Evolutionary conservation across 345 rosid species (phyloP).

Genomic region (Eutrema japonicum): DNA sequence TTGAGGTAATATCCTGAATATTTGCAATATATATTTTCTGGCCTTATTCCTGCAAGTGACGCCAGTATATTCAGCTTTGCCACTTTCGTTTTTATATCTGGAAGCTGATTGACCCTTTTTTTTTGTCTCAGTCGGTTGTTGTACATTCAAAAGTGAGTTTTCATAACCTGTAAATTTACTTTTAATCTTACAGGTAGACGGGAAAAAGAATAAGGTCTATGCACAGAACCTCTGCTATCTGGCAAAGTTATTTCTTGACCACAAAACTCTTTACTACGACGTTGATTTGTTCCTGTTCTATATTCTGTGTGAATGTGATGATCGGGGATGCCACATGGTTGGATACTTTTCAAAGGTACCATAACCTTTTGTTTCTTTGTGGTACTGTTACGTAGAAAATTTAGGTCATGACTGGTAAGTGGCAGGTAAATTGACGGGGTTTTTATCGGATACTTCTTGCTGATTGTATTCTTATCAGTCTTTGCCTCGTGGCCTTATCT

Average conservation of each 20-base stretch:
- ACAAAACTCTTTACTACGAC: constrained; percentile 98
- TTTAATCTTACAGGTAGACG: constrained; percentile 55
- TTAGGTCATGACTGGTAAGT: not conserved
- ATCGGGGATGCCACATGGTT: constrained; percentile 99
- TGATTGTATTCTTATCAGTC: not conserved
- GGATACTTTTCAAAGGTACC: constrained; percentile 98
- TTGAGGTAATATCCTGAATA: constrained; percentile 64
- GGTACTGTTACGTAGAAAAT: constrained; percentile 25
- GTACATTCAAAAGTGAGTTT: constrained; percentile 8
- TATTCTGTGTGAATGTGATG: constrained; percentile 94
- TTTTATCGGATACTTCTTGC: not conserved
- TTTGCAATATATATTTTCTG: not conserved
- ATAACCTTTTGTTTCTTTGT: constrained; percentile 1
- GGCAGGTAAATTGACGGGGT: not conserved
- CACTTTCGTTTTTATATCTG: not conserved
- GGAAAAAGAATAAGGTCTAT: constrained; percentile 97
- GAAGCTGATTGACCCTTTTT: not conserved
- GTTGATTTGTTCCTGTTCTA: constrained; percentile 95
- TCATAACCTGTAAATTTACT: not conserved
- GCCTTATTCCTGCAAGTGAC: constrained; percentile 45
- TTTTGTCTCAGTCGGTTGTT: not conserved
- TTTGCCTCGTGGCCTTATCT: not conserved
- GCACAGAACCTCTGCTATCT: constrained; percentile 98
- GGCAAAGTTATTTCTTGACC: constrained; percentile 97
- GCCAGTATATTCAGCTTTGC: constrained; percentile 7